Evolutionary conservation across 257 asterid species (phyloP), one percentile per base, ranked within the genome.

Genomic region (Scutellaria baicalensis): DNA sequence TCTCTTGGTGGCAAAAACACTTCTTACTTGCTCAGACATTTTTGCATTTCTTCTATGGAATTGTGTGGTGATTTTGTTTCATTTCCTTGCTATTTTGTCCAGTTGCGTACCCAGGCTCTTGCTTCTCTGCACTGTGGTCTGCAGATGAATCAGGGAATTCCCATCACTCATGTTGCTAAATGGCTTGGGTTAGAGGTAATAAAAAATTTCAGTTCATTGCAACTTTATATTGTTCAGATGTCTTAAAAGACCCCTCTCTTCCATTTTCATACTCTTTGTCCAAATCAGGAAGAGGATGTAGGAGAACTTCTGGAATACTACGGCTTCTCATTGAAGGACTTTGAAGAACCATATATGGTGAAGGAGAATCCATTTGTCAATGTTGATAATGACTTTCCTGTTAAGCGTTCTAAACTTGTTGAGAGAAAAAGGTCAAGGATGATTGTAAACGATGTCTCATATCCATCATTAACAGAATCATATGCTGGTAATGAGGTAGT

Each of bases 151-250:
- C 99, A 94, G 84, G 99, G 99, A 69, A 87, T 94, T 69, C 99
- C 99, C 58, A 64, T 91, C 40, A 47, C 79, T 72, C 95, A 84
- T 70, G 89, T 89, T 68, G 81, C 96, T 63, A 81, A 71, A 79
- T 94, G 97, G 99, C 95, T 94, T 71, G 96, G 93, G 71, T 83
- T 94, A 96, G 96, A 94, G 99, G 99, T 91, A 82, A 50, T 71
- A 33, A 18, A 9, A 39, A 11, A 57, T 51, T 66, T 75, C 52
- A 47, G 35, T 36, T 77, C 65, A 45, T 12, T 68, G 36, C 18
- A 33, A 56, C 50, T 52, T 79, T 17, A 66, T 67, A 13, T 33
- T 65, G 56, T 76, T 69, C 40, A 74, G 62, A 13, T 67, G 48
- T 56, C 68, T 57, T 68, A 23, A 57, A 50, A 16, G 71, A 54